Evolutionary conservation across 1,284 basidiomycete species (phyloP).

Genomic region (Pholiota adiposa): DNA sequence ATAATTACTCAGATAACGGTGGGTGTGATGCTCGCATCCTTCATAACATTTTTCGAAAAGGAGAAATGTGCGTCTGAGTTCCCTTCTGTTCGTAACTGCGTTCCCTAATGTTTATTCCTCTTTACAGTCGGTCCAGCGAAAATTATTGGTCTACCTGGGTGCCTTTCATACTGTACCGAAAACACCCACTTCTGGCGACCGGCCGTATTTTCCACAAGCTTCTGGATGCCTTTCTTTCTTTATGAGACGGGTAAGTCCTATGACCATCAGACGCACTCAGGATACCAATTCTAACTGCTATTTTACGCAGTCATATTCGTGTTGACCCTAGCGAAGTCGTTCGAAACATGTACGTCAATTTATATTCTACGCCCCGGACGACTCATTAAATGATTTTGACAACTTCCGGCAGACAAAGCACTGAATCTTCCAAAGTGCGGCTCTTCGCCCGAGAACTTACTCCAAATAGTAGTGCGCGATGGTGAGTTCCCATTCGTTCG

Average conservation of each 20-base stretch:
- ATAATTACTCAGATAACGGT: neutral
- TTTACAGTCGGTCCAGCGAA: neutral
- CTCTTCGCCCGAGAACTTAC: neutral
- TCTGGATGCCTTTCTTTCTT: constrained; percentile 5
- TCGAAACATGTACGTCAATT: neutral
- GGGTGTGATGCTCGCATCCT: neutral
- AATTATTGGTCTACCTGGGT: neutral
- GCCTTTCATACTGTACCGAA: neutral
- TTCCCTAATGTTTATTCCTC: neutral
- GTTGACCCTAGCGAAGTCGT: neutral
- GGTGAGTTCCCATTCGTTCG: too few relatives aligned
- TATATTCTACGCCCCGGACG: neutral
- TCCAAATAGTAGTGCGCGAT: neutral
- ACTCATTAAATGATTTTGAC: neutral
- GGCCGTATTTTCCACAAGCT: neutral
- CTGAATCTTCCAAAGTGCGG: neutral
- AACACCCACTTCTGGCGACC: neutral
- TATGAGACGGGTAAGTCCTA: neutral
- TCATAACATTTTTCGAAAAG: neutral
- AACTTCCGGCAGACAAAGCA: too few relatives aligned
- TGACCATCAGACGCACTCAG: neutral
- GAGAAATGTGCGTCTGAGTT: neutral
- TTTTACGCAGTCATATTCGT: neutral
- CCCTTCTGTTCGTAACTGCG: neutral
- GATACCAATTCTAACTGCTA: neutral